Evolutionary conservation across 2,329 filamentous ascomycete genomes (phyloP).

Genomic region (Penicillium sp.): DNA sequence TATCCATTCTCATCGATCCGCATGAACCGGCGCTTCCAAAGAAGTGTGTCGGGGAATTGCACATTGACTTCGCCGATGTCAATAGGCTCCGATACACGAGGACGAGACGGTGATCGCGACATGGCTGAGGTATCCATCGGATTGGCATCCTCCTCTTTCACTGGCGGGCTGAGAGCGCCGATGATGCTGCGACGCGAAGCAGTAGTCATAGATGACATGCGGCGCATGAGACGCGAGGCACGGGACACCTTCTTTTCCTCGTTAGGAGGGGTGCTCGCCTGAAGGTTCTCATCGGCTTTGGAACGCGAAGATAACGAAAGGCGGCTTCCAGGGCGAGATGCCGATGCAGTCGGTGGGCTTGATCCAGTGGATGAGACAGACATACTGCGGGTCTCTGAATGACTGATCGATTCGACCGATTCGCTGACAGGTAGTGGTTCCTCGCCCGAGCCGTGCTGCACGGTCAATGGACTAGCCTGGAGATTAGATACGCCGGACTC

Average conservation of each 20-base stretch:
- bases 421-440: conserved; percentile 15
- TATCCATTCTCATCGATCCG: conserved; percentile 79
- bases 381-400: conserved; percentile 33
- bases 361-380: conserved; percentile 42
- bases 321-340: conserved; percentile 40
- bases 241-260: conserved; percentile 54
- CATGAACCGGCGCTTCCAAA: conserved; percentile 93
- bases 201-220: conserved; percentile 58
- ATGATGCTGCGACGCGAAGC: conserved; percentile 49
- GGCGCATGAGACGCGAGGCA: conserved; percentile 60
- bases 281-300: conserved; percentile 33
- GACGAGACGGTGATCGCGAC: conserved; percentile 43
- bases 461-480: conserved; percentile 55
- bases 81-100: conserved; percentile 50
- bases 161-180: conserved; percentile 32
- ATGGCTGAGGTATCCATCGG: conserved; percentile 15
- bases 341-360: conserved; percentile 25
- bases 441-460: conserved; percentile 59
- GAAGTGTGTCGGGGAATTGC: conserved; percentile 89
- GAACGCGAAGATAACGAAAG: conserved; percentile 38
- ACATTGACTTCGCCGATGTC: conserved; percentile 89
- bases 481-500: conserved; percentile 42
- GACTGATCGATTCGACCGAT: conserved; percentile 19
- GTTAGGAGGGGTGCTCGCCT: conserved; percentile 25
- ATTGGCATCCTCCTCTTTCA: conserved; percentile 33